Percentiles rank a stretch among this genome's conserved stretches.
Conservation (phyloP, 306 rosid genomes). For the Mucuna pruriens region DNA sequence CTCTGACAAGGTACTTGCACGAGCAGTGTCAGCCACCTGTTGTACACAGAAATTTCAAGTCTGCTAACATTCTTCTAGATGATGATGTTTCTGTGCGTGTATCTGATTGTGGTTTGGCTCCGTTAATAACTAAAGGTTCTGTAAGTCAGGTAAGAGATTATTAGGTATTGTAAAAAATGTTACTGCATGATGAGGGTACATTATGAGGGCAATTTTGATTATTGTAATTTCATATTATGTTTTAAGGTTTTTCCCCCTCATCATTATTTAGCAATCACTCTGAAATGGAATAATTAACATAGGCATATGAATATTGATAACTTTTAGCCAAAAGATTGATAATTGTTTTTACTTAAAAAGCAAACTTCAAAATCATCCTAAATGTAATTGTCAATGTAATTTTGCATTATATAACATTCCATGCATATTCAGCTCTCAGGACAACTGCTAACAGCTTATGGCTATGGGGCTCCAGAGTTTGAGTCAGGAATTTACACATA, state of each 20-base stretch:
- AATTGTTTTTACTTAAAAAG: background rate
- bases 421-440: slow-evolving; percentile 78
- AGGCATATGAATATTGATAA: background rate
- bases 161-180: slow-evolving; percentile 5
- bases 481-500: slow-evolving; percentile 85
- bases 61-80: slow-evolving; percentile 85
- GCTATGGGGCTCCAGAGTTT: slow-evolving; percentile 92
- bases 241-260: background rate
- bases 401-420: slow-evolving; percentile 26
- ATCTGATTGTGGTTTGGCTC: slow-evolving; percentile 94
- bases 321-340: background rate
- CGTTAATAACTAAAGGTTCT: slow-evolving; percentile 79
- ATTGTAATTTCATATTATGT: background rate
- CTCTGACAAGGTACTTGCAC: slow-evolving; percentile 73
- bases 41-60: slow-evolving; percentile 88
- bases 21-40: slow-evolving; percentile 84
- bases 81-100: slow-evolving; percentile 69
- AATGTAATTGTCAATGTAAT: background rate
- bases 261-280: background rate
- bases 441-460: slow-evolving; percentile 69
- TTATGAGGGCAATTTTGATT: background rate
- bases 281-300: background rate
- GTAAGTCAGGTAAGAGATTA: slow-evolving; percentile 77
- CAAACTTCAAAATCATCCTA: background rate
- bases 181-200: background rate